Percentiles rank a stretch among this genome's conserved stretches.
These are phyloP conservation scores for Theobroma grandiflorum DNA, from an alignment of 441 rosid species.

Conservation along the genomic window DNA sequence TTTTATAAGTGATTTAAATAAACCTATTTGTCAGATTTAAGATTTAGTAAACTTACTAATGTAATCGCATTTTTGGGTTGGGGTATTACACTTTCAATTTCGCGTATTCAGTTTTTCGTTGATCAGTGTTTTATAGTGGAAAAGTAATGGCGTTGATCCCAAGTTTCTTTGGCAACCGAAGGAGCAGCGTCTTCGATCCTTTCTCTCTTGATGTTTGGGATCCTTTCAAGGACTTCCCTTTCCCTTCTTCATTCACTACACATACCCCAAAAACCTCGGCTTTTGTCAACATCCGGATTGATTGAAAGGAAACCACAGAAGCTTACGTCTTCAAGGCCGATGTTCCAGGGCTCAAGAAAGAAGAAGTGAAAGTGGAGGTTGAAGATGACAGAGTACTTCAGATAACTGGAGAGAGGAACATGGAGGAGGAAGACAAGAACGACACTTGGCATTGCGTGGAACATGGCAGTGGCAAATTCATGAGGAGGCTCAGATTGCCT, in stretches of 20 bases:
- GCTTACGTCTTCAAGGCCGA: constrained; percentile 60
- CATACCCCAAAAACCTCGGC: constrained; percentile 24
- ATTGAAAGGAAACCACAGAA: constrained; percentile 59
- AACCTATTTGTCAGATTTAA: too few species aligned
- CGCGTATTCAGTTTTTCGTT: too few species aligned
- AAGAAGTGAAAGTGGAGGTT: constrained; percentile 54
- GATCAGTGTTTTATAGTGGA: too few species aligned
- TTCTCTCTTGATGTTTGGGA: constrained; percentile 46
- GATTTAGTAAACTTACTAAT: too few species aligned
- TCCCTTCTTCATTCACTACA: constrained; percentile 15
- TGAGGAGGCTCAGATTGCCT: constrained; percentile 52
- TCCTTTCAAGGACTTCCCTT: constrained; percentile 37
- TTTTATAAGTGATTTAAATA: too few species aligned
- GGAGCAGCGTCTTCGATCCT: constrained; percentile 46
- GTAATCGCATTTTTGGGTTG: too few species aligned
- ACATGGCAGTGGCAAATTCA: constrained; percentile 49
- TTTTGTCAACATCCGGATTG: constrained; percentile 39
- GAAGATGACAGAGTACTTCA: constrained; percentile 56
- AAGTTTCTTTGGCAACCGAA: constrained; percentile 37
- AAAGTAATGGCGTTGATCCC: constrained; percentile 46
- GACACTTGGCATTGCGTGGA: constrained; percentile 56
- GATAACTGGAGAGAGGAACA: constrained; percentile 59
- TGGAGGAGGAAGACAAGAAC: constrained; percentile 55
- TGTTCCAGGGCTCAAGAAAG: constrained; percentile 52
- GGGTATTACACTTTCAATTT: too few species aligned